Conservation (phyloP, 73 alveolate species). For the Tetrahymena borealis region DNA sequence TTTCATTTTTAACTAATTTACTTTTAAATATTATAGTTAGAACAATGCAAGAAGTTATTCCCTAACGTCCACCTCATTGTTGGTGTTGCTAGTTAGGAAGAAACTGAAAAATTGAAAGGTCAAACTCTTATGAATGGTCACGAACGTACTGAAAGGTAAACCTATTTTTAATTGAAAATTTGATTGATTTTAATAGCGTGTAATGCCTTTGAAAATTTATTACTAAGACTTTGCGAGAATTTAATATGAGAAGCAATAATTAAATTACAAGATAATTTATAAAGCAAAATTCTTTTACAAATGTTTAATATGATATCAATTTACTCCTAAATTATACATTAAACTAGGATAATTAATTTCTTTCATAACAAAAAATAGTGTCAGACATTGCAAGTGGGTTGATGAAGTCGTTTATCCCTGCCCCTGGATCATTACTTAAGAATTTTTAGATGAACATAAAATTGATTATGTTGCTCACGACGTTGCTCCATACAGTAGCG, state of each 20-base stretch:
- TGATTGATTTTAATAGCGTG: too few relatives aligned
- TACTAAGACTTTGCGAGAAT: too few relatives aligned
- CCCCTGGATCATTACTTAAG: conserved; percentile 87
- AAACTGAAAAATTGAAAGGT: conserved; percentile 86
- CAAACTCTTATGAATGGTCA: conserved; percentile 85
- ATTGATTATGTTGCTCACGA: conserved; percentile 91
- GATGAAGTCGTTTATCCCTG: conserved; percentile 96
- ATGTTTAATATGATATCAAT: background rate
- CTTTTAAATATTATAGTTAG: conserved; percentile 44
- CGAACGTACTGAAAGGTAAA: conserved; percentile 76
- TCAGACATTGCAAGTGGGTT: conserved; percentile 94
- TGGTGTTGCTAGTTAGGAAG: conserved; percentile 95
- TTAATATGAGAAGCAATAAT: too few relatives aligned
- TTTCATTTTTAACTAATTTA: background rate
- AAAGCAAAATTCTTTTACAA: too few relatives aligned
- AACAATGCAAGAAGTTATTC: conserved; percentile 87
- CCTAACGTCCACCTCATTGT: conserved; percentile 85
- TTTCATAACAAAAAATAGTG: conserved; percentile 47
- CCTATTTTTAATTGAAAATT: too few relatives aligned
- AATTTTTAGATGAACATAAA: conserved; percentile 65
- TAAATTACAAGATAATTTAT: too few relatives aligned
- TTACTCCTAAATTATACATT: background rate
- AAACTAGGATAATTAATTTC: background rate
- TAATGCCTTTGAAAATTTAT: too few relatives aligned
- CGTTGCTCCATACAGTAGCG: conserved; percentile 85